Conservation (phyloP, 108 stramenopile genomes). For the Pseudonitzschia pungens region DNA sequence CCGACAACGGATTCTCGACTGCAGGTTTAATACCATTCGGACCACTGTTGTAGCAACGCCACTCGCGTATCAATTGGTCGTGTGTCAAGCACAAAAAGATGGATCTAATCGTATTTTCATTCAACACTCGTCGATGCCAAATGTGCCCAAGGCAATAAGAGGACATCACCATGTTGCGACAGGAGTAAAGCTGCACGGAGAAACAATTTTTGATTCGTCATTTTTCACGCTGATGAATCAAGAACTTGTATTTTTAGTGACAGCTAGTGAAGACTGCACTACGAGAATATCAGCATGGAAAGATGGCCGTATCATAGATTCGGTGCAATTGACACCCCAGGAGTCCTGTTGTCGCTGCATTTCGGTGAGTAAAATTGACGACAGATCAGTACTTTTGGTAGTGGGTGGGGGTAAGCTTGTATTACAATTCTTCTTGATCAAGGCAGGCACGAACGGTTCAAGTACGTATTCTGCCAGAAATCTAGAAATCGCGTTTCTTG, state of each 20-base stretch:
- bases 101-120: constrained; percentile 37
- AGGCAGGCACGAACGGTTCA: constrained; percentile 6
- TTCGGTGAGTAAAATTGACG: constrained; percentile 37
- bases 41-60: constrained; percentile 18
- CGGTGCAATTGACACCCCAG: constrained; percentile 56
- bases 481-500: constrained; percentile 41
- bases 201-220: constrained; percentile 61
- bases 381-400: constrained; percentile 45
- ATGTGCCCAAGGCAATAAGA: background rate
- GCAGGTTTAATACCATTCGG: background rate
- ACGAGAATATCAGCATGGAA: constrained; percentile 48
- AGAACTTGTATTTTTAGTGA: constrained; percentile 34
- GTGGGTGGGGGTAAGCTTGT: constrained; percentile 70
- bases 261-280: constrained; percentile 73
- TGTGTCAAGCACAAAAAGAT: constrained; percentile 41
- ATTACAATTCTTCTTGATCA: constrained; percentile 63
- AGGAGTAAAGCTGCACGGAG: constrained; percentile 56
- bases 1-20: constrained; percentile 53
- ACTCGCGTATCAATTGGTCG: constrained; percentile 3
- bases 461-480: constrained; percentile 14
- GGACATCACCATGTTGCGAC: constrained; percentile 1
- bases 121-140: constrained; percentile 10
- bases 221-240: constrained; percentile 37
- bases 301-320: constrained; percentile 34
- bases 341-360: constrained; percentile 77